Base-by-base conservation (phyloP, 2,329 filamentous ascomycete species). In the Chaetomium sp. region DNA sequence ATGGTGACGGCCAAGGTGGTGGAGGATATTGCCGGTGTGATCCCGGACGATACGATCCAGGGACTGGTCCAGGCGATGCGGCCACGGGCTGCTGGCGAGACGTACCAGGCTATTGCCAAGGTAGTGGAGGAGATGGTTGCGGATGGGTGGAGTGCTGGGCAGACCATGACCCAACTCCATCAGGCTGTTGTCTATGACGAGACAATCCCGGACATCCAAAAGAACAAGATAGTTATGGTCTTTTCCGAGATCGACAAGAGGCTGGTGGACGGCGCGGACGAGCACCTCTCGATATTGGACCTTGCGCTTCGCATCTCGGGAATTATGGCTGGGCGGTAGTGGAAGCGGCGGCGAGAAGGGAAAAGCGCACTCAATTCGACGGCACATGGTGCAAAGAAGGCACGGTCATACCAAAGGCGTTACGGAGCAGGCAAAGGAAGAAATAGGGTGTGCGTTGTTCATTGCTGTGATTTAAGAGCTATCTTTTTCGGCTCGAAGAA, bases 191-290 rank as follows among this genome's bases (percentile, higher is more conserved):
- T 97, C 31, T 91, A 87, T 74, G 92, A 97, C 73, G 95, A 98
- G 76, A 84, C 88, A 8, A 89, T 97, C 27, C 86, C 87, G 0
- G 92, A 97, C 73, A 78, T 86, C 13, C 91, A 96, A 74, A 99
- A 99, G 80, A 96, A 94, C 74, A 89, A 89, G 75, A 94, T 99
- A 65, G 89, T 94, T 56, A 83, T 91, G 67, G 83, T 94, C 3
- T 99, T 99, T 74, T 97, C 93, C 0, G 93, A 98, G 76, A 84
- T 94, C 31, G 95, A 99, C 75, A 98, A 98, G 82, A 85, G 95
- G 69, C 79, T 99, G 55, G 90, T 97, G 6, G 96, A 99, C 76
- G 95, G 95, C 9, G 90, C 93, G 2, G 95, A 99, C 74, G 95
- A 99, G 79, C 94, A 99, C 75, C 81, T 99, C 27, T 92, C 91